Base-by-base conservation (phyloP, 2,329 filamentous ascomycete genomes). In the Penicillium hordei region DNA sequence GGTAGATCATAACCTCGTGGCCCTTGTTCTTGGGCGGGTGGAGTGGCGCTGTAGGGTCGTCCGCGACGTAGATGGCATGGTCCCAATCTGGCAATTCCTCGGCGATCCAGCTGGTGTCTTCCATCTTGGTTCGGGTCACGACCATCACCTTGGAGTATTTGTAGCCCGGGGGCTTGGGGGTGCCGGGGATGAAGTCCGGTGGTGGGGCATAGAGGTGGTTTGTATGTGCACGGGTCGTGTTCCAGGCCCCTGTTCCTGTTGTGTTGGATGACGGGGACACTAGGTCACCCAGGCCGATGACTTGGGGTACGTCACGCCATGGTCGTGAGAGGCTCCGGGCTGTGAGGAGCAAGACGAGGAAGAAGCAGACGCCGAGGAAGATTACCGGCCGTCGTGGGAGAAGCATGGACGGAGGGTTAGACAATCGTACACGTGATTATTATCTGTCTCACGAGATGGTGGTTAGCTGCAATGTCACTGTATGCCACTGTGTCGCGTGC, bases 1-100 rank as follows among this genome's bases (percentile, higher is more conserved):
- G 75, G 68, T 87, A 87, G 13, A 79, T 77, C 79, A 87, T 86
- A 25, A 83, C 82, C 70, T 88, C 85, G 65, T 84, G 80, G 43
- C 85, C 85, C 67, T 86, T 85, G 61, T 87, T 86, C 65, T 78
- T 79, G 6, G 82, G 81, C 0, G 82, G 76, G 63, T 82, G 82
- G 21, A 82, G 66, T 25, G 77, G 72, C 7, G 82, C 78, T 25
- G 72, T 70, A 2, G 77, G 76, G 59, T 84, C 81, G 62, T 85
- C 79, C 31, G 81, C 81, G 48, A 81, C 76, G 62, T 85, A 85
- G 13, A 83, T 68, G 12, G 79, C 76, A 12, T 75, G 68, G 23
- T 72, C 63, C 64, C 85, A 75, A 33, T 81, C 77, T 1, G 78
- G 79, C 33, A 86, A 68, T 58, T 82, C 76, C 15, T 76, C 63